Evolutionary conservation across 2,329 filamentous ascomycete species (phyloP), one percentile per base, ranked within the genome.

Genomic region (Rutstroemia sp.): DNA sequence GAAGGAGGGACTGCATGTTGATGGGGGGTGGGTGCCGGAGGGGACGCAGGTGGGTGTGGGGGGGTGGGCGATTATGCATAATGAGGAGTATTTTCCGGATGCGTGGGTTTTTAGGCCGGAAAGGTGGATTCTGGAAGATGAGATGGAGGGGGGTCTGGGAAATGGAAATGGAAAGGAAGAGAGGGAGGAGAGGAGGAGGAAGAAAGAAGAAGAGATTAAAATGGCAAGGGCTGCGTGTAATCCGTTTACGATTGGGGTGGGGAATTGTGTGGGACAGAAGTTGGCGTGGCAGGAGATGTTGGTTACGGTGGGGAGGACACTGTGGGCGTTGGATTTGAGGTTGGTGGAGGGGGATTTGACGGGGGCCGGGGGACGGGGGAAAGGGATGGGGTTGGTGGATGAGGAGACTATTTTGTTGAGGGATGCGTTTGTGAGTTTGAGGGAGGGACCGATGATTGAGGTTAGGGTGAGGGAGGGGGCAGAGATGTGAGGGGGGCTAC

Each of bases 31-130:
- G 12, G 56, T 73, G 38, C 71, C 75, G 0, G 69, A 67, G 18
- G 75, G 75, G 4, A 72, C 71, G 10, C 70, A 74, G 51, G 72
- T 74, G 27, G 75, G 75, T 1, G 74, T 72, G 4, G 72, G 73
- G 2, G 69, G 72, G 14, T 78, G 75, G 65, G 70, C 73, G 2
- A 70, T 77, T 25, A 75, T 77, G 57, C 74, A 75, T 39, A 72
- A 76, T 55, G 61, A 70, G 1, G 58, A 68, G 6, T 76, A 76
- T 66, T 77, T 72, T 64, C 71, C 71, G 1, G 62, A 70, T 30
- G 71, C 75, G 0, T 70, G 71, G 51, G 56, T 61, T 0, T 78
- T 71, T 60, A 59, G 58, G 25, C 58, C 59, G 5, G 61, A 63
- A 30, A 53, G 56, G 6, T 62, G 59, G 56, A 59, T 60, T 16